Evolutionary conservation across 2,329 filamentous ascomycete genomes (phyloP).

Genomic region (Aspergillus fumigatus): DNA sequence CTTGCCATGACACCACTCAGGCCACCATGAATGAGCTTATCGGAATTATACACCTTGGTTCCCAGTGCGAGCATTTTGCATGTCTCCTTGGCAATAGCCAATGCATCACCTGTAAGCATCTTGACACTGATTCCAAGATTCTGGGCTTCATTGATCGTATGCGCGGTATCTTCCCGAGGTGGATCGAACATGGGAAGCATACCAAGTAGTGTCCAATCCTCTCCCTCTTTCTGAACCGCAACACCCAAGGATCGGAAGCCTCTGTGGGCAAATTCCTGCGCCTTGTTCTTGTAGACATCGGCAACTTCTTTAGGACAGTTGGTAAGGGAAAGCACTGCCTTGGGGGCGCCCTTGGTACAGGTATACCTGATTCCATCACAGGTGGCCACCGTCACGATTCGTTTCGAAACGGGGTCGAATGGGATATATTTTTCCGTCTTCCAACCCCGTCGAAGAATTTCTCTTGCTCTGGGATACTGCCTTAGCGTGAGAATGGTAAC

Average conservation of each 20-base stretch:
- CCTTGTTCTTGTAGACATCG: conserved; percentile 65
- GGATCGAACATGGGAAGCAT: conserved; percentile 80
- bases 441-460: conserved; percentile 70
- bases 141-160: conserved; percentile 71
- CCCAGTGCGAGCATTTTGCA: conserved; percentile 76
- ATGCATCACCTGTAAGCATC: conserved; percentile 76
- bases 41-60: conserved; percentile 76
- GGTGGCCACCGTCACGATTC: conserved; percentile 65
- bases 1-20: conserved; percentile 68
- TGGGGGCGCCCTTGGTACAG: conserved; percentile 73
- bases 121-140: conserved; percentile 72
- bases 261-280: conserved; percentile 69
- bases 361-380: conserved; percentile 66
- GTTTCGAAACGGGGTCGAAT: conserved; percentile 73
- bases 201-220: conserved; percentile 67
- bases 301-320: conserved; percentile 62
- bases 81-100: conserved; percentile 75
- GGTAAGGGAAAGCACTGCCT: conserved; percentile 66
- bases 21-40: conserved; percentile 71
- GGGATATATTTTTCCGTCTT: conserved; percentile 67
- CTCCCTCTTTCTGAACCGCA: conserved; percentile 70
- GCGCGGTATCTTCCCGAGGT: conserved; percentile 71
- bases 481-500: conserved; percentile 71
- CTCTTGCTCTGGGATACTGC: conserved; percentile 68
- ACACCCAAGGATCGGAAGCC: conserved; percentile 77